Percentiles rank a stretch among this genome's conserved stretches.
phyloP scores from a whole-genome alignment of 2,329 filamentous ascomycete genomes.

The Sclerotinia trifoliorum region DNA sequence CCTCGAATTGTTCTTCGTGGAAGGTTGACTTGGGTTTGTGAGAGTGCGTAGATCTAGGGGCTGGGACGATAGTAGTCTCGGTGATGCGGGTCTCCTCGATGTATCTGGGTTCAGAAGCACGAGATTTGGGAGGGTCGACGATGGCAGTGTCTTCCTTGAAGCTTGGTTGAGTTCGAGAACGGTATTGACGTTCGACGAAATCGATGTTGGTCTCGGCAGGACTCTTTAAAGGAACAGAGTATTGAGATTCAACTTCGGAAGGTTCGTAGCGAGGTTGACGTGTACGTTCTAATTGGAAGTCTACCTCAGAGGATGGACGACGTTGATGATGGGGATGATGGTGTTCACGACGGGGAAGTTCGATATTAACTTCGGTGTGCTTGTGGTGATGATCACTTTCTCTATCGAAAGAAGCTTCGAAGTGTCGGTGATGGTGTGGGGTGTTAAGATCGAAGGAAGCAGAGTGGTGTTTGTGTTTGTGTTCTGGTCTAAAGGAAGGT shows the following conservation, averaged over 20 bases:
- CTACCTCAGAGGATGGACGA: slow-evolving; percentile 32
- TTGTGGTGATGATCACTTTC: slow-evolving; percentile 22
- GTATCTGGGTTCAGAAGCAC: slow-evolving; percentile 41
- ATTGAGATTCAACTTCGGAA: slow-evolving; percentile 30
- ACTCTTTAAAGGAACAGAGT: slow-evolving; percentile 33
- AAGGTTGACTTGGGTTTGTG: slow-evolving; percentile 26
- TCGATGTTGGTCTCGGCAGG: slow-evolving; percentile 48
- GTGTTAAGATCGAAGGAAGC: slow-evolving; percentile 52
- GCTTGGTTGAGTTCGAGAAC: slow-evolving; percentile 45
- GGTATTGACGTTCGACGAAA: slow-evolving; percentile 65
- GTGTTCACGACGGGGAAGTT: slow-evolving; percentile 40
- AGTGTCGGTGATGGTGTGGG: slow-evolving; percentile 31
- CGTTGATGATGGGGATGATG: slow-evolving; percentile 30
- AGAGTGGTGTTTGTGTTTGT: slow-evolving; percentile 44
- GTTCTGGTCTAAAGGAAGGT: slow-evolving; percentile 31
- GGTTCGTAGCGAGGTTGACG: slow-evolving; percentile 39
- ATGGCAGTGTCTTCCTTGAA: slow-evolving; percentile 46
- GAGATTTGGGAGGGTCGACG: slow-evolving; percentile 53
- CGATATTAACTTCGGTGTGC: slow-evolving; percentile 38
- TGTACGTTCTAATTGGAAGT: slow-evolving; percentile 46
- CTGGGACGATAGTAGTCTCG: slow-evolving; percentile 41
- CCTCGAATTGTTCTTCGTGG: slow-evolving; percentile 27
- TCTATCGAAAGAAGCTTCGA: slow-evolving; percentile 26
- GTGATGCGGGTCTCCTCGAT: slow-evolving; percentile 29
- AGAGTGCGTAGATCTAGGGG: slow-evolving; percentile 38